Percentiles rank a stretch among this genome's conserved stretches.
Evolutionary conservation across 768 basidiomycete species (phyloP).

Genomic region (Tylopilus vinaceipallidus): DNA sequence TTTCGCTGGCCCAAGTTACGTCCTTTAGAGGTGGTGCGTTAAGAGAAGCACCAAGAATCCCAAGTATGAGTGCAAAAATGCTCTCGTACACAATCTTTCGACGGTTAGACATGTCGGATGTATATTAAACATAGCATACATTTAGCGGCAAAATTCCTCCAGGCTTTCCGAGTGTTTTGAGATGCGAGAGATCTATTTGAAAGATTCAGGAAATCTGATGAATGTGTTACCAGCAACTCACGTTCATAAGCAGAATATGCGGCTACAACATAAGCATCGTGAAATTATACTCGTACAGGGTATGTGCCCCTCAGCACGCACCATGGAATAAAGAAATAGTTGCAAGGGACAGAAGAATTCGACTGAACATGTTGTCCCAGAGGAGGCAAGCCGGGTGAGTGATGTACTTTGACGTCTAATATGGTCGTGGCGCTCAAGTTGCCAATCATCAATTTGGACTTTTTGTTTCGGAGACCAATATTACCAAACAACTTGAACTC

Average conservation of each 20-base stretch:
- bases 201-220: not conserved
- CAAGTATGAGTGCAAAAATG: conserved; percentile 58
- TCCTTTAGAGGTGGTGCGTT: conserved; percentile 70
- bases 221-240: conserved; percentile 37
- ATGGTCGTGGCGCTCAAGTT: too few relatives aligned
- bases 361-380: conserved; percentile 43
- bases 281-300: not conserved
- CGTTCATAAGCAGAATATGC: conserved; percentile 83
- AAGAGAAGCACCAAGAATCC: conserved; percentile 71
- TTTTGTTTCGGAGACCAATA: conserved; percentile 5
- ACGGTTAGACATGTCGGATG: not conserved
- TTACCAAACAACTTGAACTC: conserved; percentile 14
- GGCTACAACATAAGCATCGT: conserved; percentile 44
- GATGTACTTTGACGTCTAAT: too few relatives aligned
- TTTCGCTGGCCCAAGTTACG: conserved; percentile 88
- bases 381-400: not conserved
- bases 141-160: conserved; percentile 64
- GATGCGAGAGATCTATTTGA: conserved; percentile 62
- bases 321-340: conserved; percentile 54
- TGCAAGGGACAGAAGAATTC: conserved; percentile 45
- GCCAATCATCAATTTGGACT: not conserved
- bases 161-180: conserved; percentile 73
- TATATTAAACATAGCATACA: conserved; percentile 38
- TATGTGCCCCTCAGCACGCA: conserved; percentile 24
- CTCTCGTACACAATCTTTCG: conserved; percentile 67